A percentile compares a stretch with the other conserved stretches of the same genome.
Conservation (phyloP, 2,329 filamentous ascomycete species). For the Lasiodiplodia sp. region DNA sequence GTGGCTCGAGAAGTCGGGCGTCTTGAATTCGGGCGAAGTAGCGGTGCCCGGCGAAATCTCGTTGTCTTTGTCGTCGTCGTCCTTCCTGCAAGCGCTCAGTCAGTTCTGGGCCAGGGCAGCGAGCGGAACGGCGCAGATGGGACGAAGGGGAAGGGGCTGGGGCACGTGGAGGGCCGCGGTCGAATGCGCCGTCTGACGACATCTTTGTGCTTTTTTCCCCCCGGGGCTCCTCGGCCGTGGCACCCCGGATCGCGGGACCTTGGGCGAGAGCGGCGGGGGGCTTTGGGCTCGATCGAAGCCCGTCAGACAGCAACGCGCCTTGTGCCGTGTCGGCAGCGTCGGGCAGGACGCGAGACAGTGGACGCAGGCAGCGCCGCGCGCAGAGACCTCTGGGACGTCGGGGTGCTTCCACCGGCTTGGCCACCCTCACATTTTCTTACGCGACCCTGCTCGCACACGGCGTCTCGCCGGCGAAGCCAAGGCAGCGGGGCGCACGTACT, state of each 20-base stretch:
- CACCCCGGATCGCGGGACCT: constrained; percentile 1
- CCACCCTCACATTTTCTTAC: constrained; percentile 34
- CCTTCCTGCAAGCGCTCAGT: constrained; percentile 34
- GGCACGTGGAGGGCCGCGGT: constrained; percentile 30
- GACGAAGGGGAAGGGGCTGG: constrained; percentile 11
- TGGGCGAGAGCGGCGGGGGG: not conserved
- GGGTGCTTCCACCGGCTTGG: constrained; percentile 32
- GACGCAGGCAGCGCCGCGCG: constrained; percentile 27
- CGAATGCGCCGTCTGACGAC: constrained; percentile 28
- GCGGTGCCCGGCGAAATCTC: constrained; percentile 50
- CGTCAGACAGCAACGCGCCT: constrained; percentile 21
- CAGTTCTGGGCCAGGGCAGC: constrained; percentile 34
- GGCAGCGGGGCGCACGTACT: constrained; percentile 49
- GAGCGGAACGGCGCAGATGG: constrained; percentile 4
- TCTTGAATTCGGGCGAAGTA: constrained; percentile 44
- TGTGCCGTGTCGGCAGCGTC: constrained; percentile 23
- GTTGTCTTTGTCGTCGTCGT: constrained; percentile 54
- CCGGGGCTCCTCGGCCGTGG: not conserved
- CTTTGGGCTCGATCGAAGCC: not conserved
- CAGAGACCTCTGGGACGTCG: constrained; percentile 22
- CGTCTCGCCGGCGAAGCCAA: constrained; percentile 27
- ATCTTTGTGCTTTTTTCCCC: constrained; percentile 26
- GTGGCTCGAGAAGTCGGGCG: constrained; percentile 44
- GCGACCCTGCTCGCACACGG: constrained; percentile 23
- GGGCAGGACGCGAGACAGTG: constrained; percentile 25